Percentiles rank a stretch among this genome's conserved stretches.
phyloP scores from a whole-genome alignment of 2,329 filamentous ascomycete genomes.

The Sporothrix euskadiensis region DNA sequence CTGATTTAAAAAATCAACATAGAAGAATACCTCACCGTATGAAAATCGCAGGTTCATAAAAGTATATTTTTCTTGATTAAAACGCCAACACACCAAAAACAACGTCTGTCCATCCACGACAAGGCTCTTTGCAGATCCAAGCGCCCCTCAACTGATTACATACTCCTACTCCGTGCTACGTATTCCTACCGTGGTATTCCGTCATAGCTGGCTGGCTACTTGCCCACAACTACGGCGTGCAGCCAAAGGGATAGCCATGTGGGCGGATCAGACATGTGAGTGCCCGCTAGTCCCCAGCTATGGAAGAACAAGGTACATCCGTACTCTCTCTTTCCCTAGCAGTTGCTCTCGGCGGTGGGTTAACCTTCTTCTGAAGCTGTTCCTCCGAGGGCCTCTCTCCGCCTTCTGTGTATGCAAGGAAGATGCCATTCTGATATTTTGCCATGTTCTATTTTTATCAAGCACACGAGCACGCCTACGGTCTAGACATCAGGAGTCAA shows the following conservation, averaged over 20 bases:
- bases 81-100: background rate
- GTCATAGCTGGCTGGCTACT: background rate
- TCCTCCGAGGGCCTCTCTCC: background rate
- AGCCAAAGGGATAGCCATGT: background rate
- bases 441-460: slow-evolving; percentile 15
- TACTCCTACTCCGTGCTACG: background rate
- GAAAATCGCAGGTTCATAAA: no score
- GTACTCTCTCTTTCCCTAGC: background rate
- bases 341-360: background rate
- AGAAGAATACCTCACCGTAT: no score
- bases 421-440: background rate
- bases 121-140: background rate
- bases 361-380: background rate
- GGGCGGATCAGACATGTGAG: background rate
- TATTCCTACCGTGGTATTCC: background rate
- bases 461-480: background rate
- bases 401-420: background rate
- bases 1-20: no score
- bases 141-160: background rate
- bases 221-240: background rate
- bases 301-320: background rate
- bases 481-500: background rate
- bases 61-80: no score
- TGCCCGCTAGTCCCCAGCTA: background rate
- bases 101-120: background rate